A percentile compares a stretch with the other conserved stretches of the same genome.
Evolutionary conservation across 2,329 filamentous ascomycete species (phyloP).

Genomic region (Colletotrichum camelliae): DNA sequence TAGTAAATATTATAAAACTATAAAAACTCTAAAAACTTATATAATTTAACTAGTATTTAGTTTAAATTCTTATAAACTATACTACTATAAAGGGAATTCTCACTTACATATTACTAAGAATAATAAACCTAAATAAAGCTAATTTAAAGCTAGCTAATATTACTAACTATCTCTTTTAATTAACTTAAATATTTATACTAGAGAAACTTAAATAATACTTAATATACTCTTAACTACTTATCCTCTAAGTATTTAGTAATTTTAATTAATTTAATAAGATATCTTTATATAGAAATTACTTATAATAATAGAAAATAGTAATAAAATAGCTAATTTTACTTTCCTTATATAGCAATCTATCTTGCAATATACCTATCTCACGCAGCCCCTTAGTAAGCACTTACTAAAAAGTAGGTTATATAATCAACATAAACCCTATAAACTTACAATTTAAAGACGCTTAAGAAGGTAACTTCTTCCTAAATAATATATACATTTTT

Average conservation of each 20-base stretch:
- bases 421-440: too few species aligned
- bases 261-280: background rate
- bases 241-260: background rate
- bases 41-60: background rate
- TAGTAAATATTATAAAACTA: background rate
- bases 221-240: background rate
- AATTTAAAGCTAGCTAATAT: background rate
- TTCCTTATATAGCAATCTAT: too few species aligned
- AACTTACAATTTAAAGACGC: too few species aligned
- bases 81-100: background rate
- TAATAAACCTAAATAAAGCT: background rate
- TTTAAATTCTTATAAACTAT: background rate
- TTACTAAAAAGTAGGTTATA: too few species aligned
- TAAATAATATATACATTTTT: too few species aligned
- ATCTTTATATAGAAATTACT: too few species aligned
- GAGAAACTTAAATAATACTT: too few species aligned
- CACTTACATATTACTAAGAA: background rate
- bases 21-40: background rate
- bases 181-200: background rate
- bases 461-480: too few species aligned
- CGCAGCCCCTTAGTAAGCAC: too few species aligned
- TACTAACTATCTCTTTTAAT: background rate
- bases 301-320: background rate
- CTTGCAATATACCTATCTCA: too few species aligned
- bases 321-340: background rate